These are phyloP conservation scores for Filobasidium floriforme DNA, from an alignment of 768 basidiomycete species.

Conservation along the genomic window DNA sequence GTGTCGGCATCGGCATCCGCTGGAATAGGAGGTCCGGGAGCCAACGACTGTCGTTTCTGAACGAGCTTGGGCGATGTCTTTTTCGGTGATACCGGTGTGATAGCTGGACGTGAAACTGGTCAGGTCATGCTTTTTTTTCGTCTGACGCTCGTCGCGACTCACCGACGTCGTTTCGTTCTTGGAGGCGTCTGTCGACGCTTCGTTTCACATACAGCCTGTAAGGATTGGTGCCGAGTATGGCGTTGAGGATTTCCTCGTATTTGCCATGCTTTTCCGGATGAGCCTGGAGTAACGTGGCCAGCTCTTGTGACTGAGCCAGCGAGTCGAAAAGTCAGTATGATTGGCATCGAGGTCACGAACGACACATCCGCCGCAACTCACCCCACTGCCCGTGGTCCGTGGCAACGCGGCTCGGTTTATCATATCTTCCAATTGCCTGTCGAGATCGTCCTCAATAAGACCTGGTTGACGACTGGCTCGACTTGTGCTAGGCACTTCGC, in stretches of 20 bases:
- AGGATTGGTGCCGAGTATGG: conserved; percentile 9
- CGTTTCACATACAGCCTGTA: conserved; percentile 23
- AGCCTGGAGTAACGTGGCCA: conserved; percentile 86
- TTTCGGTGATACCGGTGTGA: not conserved
- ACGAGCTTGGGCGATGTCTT: not conserved
- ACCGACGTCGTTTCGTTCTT: not conserved
- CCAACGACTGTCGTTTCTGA: not conserved
- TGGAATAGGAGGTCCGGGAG: conserved; percentile 11
- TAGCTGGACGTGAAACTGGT: not conserved
- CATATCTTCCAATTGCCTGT: conserved; percentile 70
- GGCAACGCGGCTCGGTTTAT: conserved; percentile 63
- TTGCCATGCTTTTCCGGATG: conserved; percentile 53
- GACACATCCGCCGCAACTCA: conserved; percentile 17
- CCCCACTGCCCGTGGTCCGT: not conserved
- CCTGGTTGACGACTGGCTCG: not conserved
- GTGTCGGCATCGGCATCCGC: conserved; percentile 18
- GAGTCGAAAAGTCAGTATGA: not conserved
- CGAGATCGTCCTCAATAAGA: conserved; percentile 59
- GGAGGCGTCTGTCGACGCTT: not conserved
- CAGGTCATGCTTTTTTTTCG: not conserved
- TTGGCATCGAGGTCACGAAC: not conserved
- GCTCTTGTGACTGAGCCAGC: conserved; percentile 62
- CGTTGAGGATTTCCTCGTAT: conserved; percentile 15
- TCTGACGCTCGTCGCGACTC: not conserved
- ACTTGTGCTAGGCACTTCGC: no score